Conservation (phyloP, 345 rosid species). For the Salix koriyanagi region DNA sequence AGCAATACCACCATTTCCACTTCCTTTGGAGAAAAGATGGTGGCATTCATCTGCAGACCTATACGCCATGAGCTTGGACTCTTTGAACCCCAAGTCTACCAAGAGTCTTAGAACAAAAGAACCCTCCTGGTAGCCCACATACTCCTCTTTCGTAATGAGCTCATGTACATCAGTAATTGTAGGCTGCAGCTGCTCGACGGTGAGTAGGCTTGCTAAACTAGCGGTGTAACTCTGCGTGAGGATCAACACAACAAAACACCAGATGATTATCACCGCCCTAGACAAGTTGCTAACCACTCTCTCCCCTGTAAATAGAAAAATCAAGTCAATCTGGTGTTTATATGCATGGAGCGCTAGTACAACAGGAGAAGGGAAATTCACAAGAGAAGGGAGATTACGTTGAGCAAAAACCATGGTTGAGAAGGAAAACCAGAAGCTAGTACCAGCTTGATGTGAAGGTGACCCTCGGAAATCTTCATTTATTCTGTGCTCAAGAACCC, state of each 20-base stretch:
- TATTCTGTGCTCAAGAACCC: slow-evolving; percentile 67
- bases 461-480: slow-evolving; percentile 69
- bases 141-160: slow-evolving; percentile 34
- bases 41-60: slow-evolving; percentile 22
- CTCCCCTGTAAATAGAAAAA: slow-evolving; percentile 41
- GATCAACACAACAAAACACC: slow-evolving; percentile 65
- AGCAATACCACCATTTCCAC: slow-evolving; percentile 17
- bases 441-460: slow-evolving; percentile 37
- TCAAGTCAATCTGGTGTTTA: neutral
- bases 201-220: slow-evolving; percentile 52
- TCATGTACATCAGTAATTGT: slow-evolving; percentile 31
- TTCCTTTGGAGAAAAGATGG: slow-evolving; percentile 12
- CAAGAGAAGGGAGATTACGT: neutral
- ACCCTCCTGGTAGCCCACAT: slow-evolving; percentile 38
- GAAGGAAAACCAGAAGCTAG: slow-evolving; percentile 72
- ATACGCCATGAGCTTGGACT: slow-evolving; percentile 14
- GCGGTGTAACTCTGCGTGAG: slow-evolving; percentile 75
- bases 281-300: slow-evolving; percentile 49
- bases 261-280: slow-evolving; percentile 44
- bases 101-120: slow-evolving; percentile 43
- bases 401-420: slow-evolving; percentile 61
- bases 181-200: slow-evolving; percentile 52
- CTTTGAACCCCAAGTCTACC: slow-evolving; percentile 9
- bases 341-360: neutral
- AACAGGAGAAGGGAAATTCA: neutral